Percentiles rank a stretch among this genome's conserved stretches.
These are phyloP conservation scores for Acmispon strigosus DNA, from an alignment of 306 rosid genomes.

Conservation along the genomic window DNA sequence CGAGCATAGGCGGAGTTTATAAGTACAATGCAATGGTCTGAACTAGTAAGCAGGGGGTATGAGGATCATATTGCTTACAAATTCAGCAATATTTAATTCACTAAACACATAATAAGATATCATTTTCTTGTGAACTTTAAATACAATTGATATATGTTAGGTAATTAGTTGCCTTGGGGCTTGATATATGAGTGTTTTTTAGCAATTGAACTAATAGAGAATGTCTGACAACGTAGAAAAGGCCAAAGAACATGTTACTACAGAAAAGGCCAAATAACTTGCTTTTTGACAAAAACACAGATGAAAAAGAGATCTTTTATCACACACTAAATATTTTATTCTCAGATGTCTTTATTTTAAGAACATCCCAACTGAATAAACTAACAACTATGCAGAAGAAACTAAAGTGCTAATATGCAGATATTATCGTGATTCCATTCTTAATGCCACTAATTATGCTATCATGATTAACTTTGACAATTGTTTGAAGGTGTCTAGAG, in stretches of 20 bases:
- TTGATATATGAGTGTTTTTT: background rate
- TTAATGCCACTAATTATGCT: background rate
- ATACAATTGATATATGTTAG: background rate
- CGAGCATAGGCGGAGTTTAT: background rate
- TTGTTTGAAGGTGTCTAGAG: background rate
- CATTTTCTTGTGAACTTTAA: background rate
- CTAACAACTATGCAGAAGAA: background rate
- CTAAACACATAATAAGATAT: background rate
- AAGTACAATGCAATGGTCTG: background rate
- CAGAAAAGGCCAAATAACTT: slow-evolving; percentile 2
- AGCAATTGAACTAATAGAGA: background rate
- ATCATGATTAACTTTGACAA: background rate
- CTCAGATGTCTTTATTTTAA: background rate
- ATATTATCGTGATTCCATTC: background rate
- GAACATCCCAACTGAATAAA: background rate
- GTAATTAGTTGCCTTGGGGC: background rate
- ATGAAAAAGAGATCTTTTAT: background rate
- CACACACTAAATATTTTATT: background rate
- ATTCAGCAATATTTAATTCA: background rate
- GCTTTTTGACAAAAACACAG: background rate
- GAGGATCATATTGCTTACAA: background rate
- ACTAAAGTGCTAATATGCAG: background rate
- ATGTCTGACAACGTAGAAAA: slow-evolving; percentile 1
- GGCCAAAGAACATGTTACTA: background rate
- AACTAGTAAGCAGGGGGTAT: background rate